These are phyloP conservation scores for Dendrothele bispora DNA, from an alignment of 768 basidiomycete genomes.

Conservation along the genomic window DNA sequence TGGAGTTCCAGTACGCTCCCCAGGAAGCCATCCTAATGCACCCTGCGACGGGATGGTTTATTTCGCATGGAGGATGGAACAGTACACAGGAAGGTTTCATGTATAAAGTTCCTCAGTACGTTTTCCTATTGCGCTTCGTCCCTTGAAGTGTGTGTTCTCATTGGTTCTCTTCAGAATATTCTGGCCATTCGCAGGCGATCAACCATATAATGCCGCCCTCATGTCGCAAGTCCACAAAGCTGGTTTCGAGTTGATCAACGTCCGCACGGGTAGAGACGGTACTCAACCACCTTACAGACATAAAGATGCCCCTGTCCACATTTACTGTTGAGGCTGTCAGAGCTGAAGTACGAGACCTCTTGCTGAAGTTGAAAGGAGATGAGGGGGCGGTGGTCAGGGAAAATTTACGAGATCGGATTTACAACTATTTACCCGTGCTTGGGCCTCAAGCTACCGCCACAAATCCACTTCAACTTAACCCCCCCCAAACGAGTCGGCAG, in stretches of 20 bases:
- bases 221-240: no score
- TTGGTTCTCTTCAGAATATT: not conserved
- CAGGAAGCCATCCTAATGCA: slow-evolving; percentile 2
- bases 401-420: no score
- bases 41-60: slow-evolving; percentile 7
- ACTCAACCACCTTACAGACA: no score
- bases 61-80: slow-evolving; percentile 8
- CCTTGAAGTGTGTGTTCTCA: not conserved
- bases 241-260: no score
- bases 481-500: slow-evolving; percentile 6
- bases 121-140: not conserved
- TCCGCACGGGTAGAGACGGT: no score
- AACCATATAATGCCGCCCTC: slow-evolving; percentile 4
- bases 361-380: not conserved
- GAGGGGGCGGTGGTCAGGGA: slow-evolving; percentile 1
- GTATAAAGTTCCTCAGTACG: slow-evolving; percentile 5
- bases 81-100: slow-evolving; percentile 2
- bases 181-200: slow-evolving; percentile 7
- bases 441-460: no score
- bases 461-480: no score
- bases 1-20: not conserved
- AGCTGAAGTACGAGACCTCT: not conserved
- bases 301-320: no score
- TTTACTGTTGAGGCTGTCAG: slow-evolving; percentile 4
- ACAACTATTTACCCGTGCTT: no score